Evolutionary conservation across 352 stramenopile species (phyloP), one percentile per base, ranked within the genome.

Genomic region (Globisporangium spinosum): DNA sequence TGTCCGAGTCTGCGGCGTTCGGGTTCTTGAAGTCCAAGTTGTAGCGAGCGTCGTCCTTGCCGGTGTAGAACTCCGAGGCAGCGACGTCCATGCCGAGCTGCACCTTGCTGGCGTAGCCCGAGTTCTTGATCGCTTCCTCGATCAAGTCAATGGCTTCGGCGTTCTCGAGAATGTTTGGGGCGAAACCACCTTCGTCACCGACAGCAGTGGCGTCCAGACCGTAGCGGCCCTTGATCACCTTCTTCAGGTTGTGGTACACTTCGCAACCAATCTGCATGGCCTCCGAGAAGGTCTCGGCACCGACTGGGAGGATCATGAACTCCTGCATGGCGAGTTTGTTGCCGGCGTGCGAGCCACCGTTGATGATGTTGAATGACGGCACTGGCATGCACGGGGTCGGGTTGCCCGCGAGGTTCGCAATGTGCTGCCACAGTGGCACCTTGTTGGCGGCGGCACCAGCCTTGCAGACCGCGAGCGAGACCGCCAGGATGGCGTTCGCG

Each of bases 361-460:
- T 99, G 83, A 99, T 99, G 53, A 99, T 98, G 85, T 99, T 99
- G 89, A 99, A 99, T 75, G 94, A 98, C 53, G 98, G 97, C 73
- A 99, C 96, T 17, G 98, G 98, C 69, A 99, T 88, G 74, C 81
- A 90, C 70, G 91, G 90, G 35, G 89, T 90, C 49, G 81, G 90
- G 85, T 99, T 99, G 80, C 97, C 97, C 20, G 97, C 96, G 68
- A 99, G 88, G 75, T 99, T 91, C 49, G 97, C 97, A 79, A 99
- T 99, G 87, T 99, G 97, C 82, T 98, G 82, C 89, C 97, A 99
- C 55, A 99, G 85, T 43, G 98, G 97, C 67, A 99, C 85, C 69
- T 97, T 96, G 73, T 95, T 98, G 64, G 94, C 86, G 34, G 91
- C 97, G 45, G 98, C 98, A 70, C 96, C 98, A 59, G 95, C 98